Evolutionary conservation across 2,329 filamentous ascomycete species (phyloP), one percentile per base, ranked within the genome.

Genomic region (Septoria petroselini): DNA sequence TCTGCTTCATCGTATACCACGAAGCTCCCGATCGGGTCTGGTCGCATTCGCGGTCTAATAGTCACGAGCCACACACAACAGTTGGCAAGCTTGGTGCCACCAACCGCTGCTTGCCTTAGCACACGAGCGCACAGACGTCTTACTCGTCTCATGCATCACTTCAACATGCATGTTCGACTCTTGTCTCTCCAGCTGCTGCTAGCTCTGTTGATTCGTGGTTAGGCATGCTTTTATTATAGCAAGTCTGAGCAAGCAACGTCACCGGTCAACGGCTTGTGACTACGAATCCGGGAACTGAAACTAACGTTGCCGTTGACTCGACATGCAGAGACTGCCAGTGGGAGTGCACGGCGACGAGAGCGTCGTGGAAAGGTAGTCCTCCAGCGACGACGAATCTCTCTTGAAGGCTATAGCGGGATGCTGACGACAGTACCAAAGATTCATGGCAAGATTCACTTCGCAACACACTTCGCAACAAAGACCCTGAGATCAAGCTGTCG

Each of bases 31-130:
- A 30, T 4, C 25, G 40, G 27, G n/a, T 18, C 12, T 23, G 39
- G 23, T 30, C 23, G 11, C 9, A 19, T 33, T 42, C 40, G 7
- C 18, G 29, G 30, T 15, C 11, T 42, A n/a, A n/a, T n/a, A n/a
- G 30, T 33, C 30, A 33, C 40, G 30, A 19, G 15, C 15, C 40
- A 42, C 17, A 42, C 25, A 23, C n/a, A n/a, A n/a, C n/a, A n/a
- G n/a, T n/a, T n/a, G n/a, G n/a, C 18, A 33, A 42, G 17, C 40
- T 42, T 33, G 27, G 40, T 42, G 40, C 40, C 40, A 33, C 40
- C 25, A 42, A 3, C 27, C 31, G 27, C 40, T 31, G 30, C 30
- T 33, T 4, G 12, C 30, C 14, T 4, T n/a, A 15, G 6, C 7
- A 30, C 12, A 41, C n/a, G n/a, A n/a, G n/a, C n/a, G n/a, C n/a